phyloP scores from a whole-genome alignment of 768 basidiomycete species.

The Russula griseocarnosa region DNA sequence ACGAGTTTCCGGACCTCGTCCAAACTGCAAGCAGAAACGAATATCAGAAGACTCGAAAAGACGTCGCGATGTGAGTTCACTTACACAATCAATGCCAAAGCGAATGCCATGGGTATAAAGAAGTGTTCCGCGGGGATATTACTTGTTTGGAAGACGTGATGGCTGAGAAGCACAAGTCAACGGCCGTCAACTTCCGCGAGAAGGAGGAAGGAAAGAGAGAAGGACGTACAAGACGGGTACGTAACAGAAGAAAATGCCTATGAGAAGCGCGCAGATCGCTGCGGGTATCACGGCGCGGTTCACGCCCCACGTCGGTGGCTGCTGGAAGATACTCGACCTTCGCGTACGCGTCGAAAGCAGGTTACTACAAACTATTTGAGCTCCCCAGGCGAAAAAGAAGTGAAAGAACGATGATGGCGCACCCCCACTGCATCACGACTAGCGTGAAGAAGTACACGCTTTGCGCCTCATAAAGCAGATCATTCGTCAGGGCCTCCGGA shows the following conservation, averaged over 20 bases:
- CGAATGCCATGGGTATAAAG: conserved; percentile 52
- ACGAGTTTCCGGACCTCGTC: conserved; percentile 27
- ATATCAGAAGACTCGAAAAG: neutral
- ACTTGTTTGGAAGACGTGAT: conserved; percentile 48
- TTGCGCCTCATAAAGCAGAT: conserved; percentile 46
- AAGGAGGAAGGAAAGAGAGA: neutral
- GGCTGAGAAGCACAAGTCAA: conserved; percentile 29
- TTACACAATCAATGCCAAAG: conserved; percentile 30
- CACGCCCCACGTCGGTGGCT: conserved; percentile 47
- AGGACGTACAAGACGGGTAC: conserved; percentile 39
- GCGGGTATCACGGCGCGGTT: conserved; percentile 42
- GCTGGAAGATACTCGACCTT: conserved; percentile 51
- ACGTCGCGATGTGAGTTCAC: neutral
- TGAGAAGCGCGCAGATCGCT: conserved; percentile 41
- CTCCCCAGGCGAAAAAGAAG: neutral
- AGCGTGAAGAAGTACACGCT: conserved; percentile 51
- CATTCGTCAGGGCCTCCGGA: conserved; percentile 38
- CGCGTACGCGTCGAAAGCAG: conserved; percentile 55
- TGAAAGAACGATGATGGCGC: neutral
- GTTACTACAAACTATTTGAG: conserved; percentile 33
- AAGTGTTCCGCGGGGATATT: conserved; percentile 44
- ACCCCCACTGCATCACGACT: conserved; percentile 57
- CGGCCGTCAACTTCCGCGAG: neutral
- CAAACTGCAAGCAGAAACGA: conserved; percentile 1
- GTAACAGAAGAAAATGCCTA: conserved; percentile 45